These are phyloP conservation scores for Tilletia walkeri DNA, from an alignment of 1,284 basidiomycete species.

Conservation along the genomic window DNA sequence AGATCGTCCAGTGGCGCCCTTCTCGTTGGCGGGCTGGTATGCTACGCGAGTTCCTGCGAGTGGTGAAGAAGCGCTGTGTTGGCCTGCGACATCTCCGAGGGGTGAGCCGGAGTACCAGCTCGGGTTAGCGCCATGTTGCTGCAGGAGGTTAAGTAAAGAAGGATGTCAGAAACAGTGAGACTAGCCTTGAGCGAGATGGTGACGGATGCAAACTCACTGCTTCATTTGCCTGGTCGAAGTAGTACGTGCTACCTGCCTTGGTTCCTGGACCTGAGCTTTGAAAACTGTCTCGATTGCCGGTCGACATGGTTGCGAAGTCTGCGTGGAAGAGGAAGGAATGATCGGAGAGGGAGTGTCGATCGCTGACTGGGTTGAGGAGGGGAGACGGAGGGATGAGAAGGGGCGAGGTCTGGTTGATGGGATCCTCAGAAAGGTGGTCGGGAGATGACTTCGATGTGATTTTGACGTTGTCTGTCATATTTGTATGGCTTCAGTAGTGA, in stretches of 20 bases:
- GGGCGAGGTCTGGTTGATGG: background rate
- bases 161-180: background rate
- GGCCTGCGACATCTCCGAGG: background rate
- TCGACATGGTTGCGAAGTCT: background rate
- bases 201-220: background rate
- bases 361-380: background rate
- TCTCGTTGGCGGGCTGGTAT: background rate
- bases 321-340: background rate
- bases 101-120: constrained; percentile 7
- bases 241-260: constrained; percentile 3
- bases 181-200: background rate
- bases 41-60: background rate
- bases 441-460: too few relatives aligned
- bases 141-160: background rate
- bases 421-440: too few relatives aligned
- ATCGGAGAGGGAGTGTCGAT: background rate
- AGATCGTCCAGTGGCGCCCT: background rate
- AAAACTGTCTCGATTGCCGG: background rate
- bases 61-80: constrained; percentile 1
- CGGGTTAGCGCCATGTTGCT: background rate
- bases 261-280: background rate
- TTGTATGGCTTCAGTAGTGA: too few relatives aligned
- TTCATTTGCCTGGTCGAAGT: background rate
- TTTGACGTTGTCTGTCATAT: too few relatives aligned
- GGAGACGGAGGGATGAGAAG: background rate